phyloP scores from a whole-genome alignment of 139 green algal genomes.

The Tetradesmus lagerheimii region DNA sequence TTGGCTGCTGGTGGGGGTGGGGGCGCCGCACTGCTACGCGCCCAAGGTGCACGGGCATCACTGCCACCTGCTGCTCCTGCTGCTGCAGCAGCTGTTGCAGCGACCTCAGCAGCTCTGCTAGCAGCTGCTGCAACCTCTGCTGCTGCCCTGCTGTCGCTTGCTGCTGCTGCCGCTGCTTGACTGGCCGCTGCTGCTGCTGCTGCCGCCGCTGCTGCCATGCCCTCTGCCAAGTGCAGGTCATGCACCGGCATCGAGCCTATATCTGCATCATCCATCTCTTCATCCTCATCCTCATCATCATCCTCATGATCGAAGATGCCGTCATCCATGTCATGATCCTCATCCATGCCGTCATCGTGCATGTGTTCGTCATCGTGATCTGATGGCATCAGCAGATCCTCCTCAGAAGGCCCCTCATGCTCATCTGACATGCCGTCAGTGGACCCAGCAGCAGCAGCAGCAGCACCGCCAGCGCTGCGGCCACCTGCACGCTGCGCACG shows the following conservation, averaged over 20 bases:
- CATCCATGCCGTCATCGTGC: constrained; percentile 53
- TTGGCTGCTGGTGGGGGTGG: not conserved
- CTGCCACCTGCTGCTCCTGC: constrained; percentile 38
- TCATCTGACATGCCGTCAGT: constrained; percentile 49
- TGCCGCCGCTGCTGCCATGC: constrained; percentile 8
- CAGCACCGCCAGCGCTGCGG: not conserved
- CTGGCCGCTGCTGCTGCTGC: constrained; percentile 8
- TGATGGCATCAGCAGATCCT: constrained; percentile 42
- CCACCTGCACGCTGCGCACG: not conserved
- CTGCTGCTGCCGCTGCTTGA: not conserved
- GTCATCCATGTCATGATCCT: constrained; percentile 27
- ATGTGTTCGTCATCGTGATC: constrained; percentile 52
- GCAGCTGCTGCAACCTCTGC: constrained; percentile 33
- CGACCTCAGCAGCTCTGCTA: constrained; percentile 26
- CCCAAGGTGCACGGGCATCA: not conserved
- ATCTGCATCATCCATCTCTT: constrained; percentile 57
- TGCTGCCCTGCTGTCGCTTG: constrained; percentile 4
- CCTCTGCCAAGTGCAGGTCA: constrained; percentile 80
- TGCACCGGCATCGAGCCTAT: constrained; percentile 75
- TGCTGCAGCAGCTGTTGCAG: constrained; percentile 27
- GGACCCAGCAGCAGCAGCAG: not conserved
- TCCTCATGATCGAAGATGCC: constrained; percentile 47
- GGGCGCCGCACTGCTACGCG: not conserved
- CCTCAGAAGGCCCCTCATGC: constrained; percentile 64
- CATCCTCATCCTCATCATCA: constrained; percentile 69